A percentile compares a stretch with the other conserved stretches of the same genome.
These are phyloP conservation scores for Botrytis tulipae DNA, from an alignment of 2,329 filamentous ascomycete genomes.

Conservation along the genomic window DNA sequence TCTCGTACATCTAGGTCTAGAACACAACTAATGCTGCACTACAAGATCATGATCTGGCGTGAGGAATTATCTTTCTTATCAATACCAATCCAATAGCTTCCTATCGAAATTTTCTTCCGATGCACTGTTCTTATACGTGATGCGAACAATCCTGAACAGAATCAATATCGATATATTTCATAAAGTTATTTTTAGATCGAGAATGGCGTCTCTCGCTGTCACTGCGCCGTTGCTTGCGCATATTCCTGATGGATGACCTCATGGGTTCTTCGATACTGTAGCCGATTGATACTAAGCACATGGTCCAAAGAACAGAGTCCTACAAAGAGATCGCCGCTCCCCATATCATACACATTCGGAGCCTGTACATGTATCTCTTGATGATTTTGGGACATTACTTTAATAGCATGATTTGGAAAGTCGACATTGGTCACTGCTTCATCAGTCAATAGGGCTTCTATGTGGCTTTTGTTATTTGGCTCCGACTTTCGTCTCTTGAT, in stretches of 20 bases:
- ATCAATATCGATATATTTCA: not conserved
- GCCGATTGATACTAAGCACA: not conserved
- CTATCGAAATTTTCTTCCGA: not conserved
- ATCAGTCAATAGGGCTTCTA: not conserved
- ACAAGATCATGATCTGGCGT: not conserved
- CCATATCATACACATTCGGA: not conserved
- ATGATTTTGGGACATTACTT: not conserved
- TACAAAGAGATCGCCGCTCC: not conserved
- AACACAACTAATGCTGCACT: not conserved
- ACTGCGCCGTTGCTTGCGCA: not conserved
- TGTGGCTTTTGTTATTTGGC: not conserved
- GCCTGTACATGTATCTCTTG: not conserved
- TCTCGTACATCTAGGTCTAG: not conserved
- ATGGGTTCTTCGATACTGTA: not conserved
- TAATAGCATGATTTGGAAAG: not conserved
- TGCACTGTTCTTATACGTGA: not conserved
- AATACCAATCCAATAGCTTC: not conserved
- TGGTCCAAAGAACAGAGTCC: not conserved
- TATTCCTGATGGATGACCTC: not conserved
- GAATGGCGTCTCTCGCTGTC: not conserved
- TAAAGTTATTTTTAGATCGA: not conserved
- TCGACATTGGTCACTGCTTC: not conserved
- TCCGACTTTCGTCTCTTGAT: not conserved
- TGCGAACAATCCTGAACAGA: not conserved
- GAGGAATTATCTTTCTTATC: not conserved